These are phyloP conservation scores for Ophiosphaerella herpotricha DNA, from an alignment of 2,329 filamentous ascomycete species.

Conservation along the genomic window DNA sequence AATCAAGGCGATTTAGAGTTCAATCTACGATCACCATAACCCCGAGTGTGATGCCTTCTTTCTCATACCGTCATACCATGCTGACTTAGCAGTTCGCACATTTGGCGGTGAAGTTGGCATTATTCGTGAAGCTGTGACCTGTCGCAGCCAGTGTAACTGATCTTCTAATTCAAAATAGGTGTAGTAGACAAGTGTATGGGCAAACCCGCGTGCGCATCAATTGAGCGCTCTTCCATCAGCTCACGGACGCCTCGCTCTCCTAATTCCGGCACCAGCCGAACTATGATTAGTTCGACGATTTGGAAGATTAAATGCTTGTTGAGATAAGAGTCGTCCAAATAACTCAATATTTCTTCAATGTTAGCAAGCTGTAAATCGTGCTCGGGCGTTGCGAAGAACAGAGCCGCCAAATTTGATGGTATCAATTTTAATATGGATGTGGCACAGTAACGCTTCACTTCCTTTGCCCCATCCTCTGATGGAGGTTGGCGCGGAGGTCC, in stretches of 20 bases:
- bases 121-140: slow-evolving; percentile 16
- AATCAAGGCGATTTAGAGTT: neutral
- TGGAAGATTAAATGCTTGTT: slow-evolving; percentile 91
- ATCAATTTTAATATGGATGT: slow-evolving; percentile 57
- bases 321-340: slow-evolving; percentile 81
- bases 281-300: slow-evolving; percentile 79
- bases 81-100: slow-evolving; percentile 9
- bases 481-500: slow-evolving; percentile 66
- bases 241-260: slow-evolving; percentile 71
- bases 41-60: slow-evolving; percentile 3
- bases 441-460: slow-evolving; percentile 70
- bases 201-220: slow-evolving; percentile 10
- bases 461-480: slow-evolving; percentile 62
- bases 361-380: slow-evolving; percentile 64
- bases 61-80: slow-evolving; percentile 7
- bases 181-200: slow-evolving; percentile 2
- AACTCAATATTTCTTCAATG: slow-evolving; percentile 65
- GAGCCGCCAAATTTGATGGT: slow-evolving; percentile 49
- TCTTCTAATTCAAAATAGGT: neutral
- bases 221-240: slow-evolving; percentile 73
- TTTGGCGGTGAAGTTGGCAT: slow-evolving; percentile 25
- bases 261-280: slow-evolving; percentile 83
- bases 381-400: slow-evolving; percentile 35
- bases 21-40: slow-evolving; percentile 1
- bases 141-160: slow-evolving; percentile 5